Base-by-base conservation (phyloP, 2,329 filamentous ascomycete species). In the Fonsecaea erecta region DNA sequence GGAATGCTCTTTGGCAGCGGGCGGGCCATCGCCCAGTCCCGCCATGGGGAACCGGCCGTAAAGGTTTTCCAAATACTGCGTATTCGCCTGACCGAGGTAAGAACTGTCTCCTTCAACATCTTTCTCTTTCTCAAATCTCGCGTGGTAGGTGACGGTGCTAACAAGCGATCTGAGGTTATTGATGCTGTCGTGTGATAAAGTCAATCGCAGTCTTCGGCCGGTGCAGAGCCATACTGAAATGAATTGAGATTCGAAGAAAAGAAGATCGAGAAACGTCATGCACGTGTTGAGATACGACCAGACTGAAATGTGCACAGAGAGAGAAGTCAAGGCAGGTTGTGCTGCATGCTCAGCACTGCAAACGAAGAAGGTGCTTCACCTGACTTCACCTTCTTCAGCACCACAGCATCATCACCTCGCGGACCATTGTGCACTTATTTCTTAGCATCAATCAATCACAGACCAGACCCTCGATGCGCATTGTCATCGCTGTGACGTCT, bases 391-490 rank as follows among this genome's bases (percentile, higher is more conserved):
- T 40, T n/a, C n/a, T 18, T 40, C 37, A 30, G 28, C 28, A 30
- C 28, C 8, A 8, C 28, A 8, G 28, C 28, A 4, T 30, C 28
- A 30, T 30, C 28, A 30, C 8, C 28, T 30, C 8, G 8, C 28
- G 3, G 28, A 30, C 28, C 18, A n/a, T n/a, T 32, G 11, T 30
- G 14, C 18, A 24, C 7, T 16, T 34, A 16, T 51, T 16, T 48
- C 24, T 35, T 40, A 40, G 40, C 30, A 40, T 26, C 34, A 32
- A 40, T 26, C 34, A 32, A 12, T 34, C 26, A 28, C 16, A 11
- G 12, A 43, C 56, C 26, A 35, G n/a, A 18, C 52, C 30, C 30
- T 65, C 57, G 32, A 67, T 67, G 62, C 62, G 34, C 56, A 51
- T 67, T 24, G 16, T 53, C 55, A 52, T 61, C 16, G 28, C 52